Percentiles rank a stretch among this genome's conserved stretches.
Evolutionary conservation across 2,329 filamentous ascomycete genomes (phyloP).

Genomic region (Tricladium varicosporioides): DNA sequence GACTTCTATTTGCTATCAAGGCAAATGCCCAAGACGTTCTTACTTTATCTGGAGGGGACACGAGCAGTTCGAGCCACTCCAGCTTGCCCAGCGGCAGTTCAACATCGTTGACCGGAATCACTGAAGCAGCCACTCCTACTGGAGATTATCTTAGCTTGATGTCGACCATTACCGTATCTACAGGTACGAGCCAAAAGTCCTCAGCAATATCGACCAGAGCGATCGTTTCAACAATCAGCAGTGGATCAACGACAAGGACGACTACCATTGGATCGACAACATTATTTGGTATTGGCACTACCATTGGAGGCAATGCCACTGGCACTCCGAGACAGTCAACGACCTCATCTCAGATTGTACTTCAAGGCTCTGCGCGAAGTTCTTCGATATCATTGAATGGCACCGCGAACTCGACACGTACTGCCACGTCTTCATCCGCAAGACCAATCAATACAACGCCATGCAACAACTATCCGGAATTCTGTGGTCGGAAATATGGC

Average conservation of each 20-base stretch:
- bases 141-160: slow-evolving; percentile 38
- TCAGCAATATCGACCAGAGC: slow-evolving; percentile 7
- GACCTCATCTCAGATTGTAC: slow-evolving; percentile 39
- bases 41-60: background rate
- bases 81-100: slow-evolving; percentile 15
- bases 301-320: slow-evolving; percentile 25
- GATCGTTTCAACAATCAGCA: slow-evolving; percentile 28
- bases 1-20: slow-evolving; percentile 34
- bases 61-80: background rate
- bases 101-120: slow-evolving; percentile 17
- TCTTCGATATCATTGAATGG: slow-evolving; percentile 41
- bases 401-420: slow-evolving; percentile 47
- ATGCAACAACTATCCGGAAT: slow-evolving; percentile 77
- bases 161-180: slow-evolving; percentile 31
- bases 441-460: slow-evolving; percentile 68
- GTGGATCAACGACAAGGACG: slow-evolving; percentile 22
- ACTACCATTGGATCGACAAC: slow-evolving; percentile 30
- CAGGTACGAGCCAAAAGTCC: too few species aligned
- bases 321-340: slow-evolving; percentile 28
- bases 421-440: slow-evolving; percentile 42
- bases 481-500: slow-evolving; percentile 74
- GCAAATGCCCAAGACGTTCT: slow-evolving; percentile 23
- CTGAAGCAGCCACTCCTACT: slow-evolving; percentile 35
- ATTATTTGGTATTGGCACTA: slow-evolving; percentile 24
- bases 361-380: slow-evolving; percentile 32